A percentile compares a stretch with the other conserved stretches of the same genome.
These are phyloP conservation scores for Coniferiporia weirii DNA, from an alignment of 1,284 basidiomycete genomes.

Conservation along the genomic window DNA sequence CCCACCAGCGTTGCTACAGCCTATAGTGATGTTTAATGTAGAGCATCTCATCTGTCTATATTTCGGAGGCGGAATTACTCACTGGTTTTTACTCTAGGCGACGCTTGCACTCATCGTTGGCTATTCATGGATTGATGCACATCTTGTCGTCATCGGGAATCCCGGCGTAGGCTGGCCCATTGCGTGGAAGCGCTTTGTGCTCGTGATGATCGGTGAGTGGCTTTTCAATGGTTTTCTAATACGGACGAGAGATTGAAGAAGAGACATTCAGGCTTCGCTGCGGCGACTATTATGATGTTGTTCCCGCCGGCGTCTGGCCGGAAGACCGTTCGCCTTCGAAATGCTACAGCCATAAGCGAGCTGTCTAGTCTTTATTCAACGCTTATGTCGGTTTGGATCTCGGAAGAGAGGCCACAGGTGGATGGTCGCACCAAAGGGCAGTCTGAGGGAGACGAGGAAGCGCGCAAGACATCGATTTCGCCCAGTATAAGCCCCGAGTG, in stretches of 20 bases:
- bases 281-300: constrained; percentile 45
- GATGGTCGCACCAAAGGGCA: constrained; percentile 28
- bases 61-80: not conserved
- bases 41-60: constrained; percentile 14
- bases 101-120: constrained; percentile 46
- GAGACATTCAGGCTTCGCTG: constrained; percentile 33
- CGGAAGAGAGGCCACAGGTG: constrained; percentile 23
- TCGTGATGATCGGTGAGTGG: constrained; percentile 40
- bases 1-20: constrained; percentile 38
- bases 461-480: not conserved
- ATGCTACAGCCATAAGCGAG: constrained; percentile 36
- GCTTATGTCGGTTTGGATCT: constrained; percentile 43
- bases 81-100: constrained; percentile 25
- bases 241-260: not conserved
- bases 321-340: constrained; percentile 41
- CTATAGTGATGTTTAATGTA: constrained; percentile 35
- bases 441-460: constrained; percentile 25
- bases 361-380: constrained; percentile 38
- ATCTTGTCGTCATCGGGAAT: constrained; percentile 39
- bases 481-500: constrained; percentile 30
- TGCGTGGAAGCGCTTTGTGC: constrained; percentile 46
- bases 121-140: constrained; percentile 59
- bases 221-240: not conserved
- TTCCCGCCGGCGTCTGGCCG: constrained; percentile 47
- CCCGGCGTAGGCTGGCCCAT: constrained; percentile 50